A percentile compares a stretch with the other conserved stretches of the same genome.
Evolutionary conservation across 2,329 filamentous ascomycete species (phyloP).

Genomic region (Pestalotiopsis sp.): DNA sequence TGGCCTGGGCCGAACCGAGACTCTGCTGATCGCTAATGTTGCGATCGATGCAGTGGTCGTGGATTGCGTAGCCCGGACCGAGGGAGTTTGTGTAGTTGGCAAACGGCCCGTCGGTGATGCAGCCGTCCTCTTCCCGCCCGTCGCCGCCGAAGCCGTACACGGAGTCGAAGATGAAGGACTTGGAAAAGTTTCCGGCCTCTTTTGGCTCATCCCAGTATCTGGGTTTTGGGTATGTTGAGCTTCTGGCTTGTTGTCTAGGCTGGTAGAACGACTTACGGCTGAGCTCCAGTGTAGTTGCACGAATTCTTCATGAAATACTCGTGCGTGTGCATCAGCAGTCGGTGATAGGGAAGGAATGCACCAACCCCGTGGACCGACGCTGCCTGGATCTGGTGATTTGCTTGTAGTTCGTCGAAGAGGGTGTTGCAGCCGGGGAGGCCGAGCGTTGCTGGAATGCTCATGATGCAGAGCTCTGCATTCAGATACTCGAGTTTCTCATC

Average conservation of each 20-base stretch:
- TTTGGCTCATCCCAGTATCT: conserved; percentile 8
- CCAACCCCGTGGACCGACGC: not conserved
- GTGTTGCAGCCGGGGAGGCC: conserved; percentile 5
- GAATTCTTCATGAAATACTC: not conserved
- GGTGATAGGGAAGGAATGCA: conserved; percentile 4
- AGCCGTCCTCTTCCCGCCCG: conserved; percentile 24
- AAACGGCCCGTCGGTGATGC: conserved; percentile 36
- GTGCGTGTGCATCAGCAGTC: conserved; percentile 5
- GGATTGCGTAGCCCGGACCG: conserved; percentile 19
- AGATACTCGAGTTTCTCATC: conserved; percentile 3
- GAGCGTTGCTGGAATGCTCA: conserved; percentile 1
- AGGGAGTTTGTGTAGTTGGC: conserved; percentile 32
- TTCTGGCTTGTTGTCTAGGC: not conserved
- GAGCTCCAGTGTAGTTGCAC: conserved; percentile 2
- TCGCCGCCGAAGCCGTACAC: conserved; percentile 29
- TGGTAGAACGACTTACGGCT: not conserved
- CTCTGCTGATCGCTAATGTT: not conserved
- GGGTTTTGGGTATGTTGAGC: not conserved
- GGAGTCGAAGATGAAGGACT: not conserved
- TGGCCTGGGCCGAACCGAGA: not conserved
- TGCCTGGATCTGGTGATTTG: not conserved
- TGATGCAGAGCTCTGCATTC: conserved; percentile 4
- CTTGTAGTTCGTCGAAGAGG: not conserved
- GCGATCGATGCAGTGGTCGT: conserved; percentile 26
- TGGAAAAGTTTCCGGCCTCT: conserved; percentile 5